Percentiles rank a stretch among this genome's conserved stretches.
These are phyloP conservation scores for Spirogloea muscicola DNA, from an alignment of 139 green algal species.

Conservation along the genomic window DNA sequence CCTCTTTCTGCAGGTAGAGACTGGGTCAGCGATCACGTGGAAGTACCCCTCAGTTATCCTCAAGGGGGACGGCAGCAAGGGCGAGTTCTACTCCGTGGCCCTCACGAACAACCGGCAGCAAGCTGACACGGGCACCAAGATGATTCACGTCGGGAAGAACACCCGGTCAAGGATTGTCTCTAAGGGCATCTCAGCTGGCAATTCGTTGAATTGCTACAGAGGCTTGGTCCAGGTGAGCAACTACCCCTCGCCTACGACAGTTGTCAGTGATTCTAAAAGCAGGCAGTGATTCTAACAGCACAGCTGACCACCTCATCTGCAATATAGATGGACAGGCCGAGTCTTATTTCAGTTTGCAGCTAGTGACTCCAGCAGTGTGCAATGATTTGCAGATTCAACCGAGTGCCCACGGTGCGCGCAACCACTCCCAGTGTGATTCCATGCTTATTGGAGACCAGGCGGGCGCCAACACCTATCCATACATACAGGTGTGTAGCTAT, in stretches of 20 bases:
- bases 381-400: too few species aligned
- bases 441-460: constrained; percentile 99
- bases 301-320: too few species aligned
- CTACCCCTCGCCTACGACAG: too few species aligned
- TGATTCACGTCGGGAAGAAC: constrained; percentile 97
- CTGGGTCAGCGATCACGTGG: constrained; percentile 96
- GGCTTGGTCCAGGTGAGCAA: constrained; percentile 75
- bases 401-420: constrained; percentile 73
- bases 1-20: constrained; percentile 73
- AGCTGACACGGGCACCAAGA: constrained; percentile 61
- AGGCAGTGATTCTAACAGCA: too few species aligned
- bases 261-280: too few species aligned
- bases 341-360: too few species aligned
- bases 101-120: constrained; percentile 98
- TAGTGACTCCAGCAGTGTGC: too few species aligned
- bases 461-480: constrained; percentile 97
- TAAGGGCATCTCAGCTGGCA: constrained; percentile 95
- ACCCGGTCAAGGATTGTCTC: constrained; percentile 93
- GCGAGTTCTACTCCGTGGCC: constrained; percentile 98
- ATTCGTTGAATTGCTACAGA: constrained; percentile 74
- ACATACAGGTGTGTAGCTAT: constrained; percentile 95
- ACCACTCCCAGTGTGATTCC: constrained; percentile 96
- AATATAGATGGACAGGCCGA: too few species aligned
- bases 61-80: constrained; percentile 84
- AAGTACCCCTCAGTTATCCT: constrained; percentile 96